A percentile compares a stretch with the other conserved stretches of the same genome.
These are phyloP conservation scores for Hyaloperonospora brassicae DNA, from an alignment of 352 stramenopile species.

Conservation along the genomic window DNA sequence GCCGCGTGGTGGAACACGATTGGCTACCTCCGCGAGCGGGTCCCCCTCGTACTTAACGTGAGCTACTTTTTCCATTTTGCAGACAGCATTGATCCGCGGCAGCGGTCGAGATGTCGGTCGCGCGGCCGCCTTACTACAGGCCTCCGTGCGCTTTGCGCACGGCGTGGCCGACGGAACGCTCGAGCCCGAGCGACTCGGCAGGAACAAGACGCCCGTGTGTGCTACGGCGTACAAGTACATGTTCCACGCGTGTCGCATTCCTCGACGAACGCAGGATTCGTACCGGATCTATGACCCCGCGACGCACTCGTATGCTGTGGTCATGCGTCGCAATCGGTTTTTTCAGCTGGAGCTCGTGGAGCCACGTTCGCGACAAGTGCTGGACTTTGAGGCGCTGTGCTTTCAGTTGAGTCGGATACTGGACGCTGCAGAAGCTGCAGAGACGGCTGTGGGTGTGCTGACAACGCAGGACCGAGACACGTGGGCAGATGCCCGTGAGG, in stretches of 20 bases:
- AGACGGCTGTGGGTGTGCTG: conserved; percentile 56
- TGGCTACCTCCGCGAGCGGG: conserved; percentile 68
- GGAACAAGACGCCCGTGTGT: conserved; percentile 87
- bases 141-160: conserved; percentile 85
- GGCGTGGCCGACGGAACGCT: conserved; percentile 79
- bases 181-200: conserved; percentile 83
- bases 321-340: conserved; percentile 82
- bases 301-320: conserved; percentile 79
- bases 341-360: conserved; percentile 58
- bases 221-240: conserved; percentile 91
- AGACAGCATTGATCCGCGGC: conserved; percentile 46
- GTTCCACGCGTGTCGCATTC: conserved; percentile 94
- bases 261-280: conserved; percentile 56
- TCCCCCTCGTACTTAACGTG: conserved; percentile 83
- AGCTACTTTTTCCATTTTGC: conserved; percentile 88
- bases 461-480: conserved; percentile 60
- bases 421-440: conserved; percentile 35
- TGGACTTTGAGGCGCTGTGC: conserved; percentile 54
- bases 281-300: conserved; percentile 88
- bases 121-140: conserved; percentile 79
- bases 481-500: conserved; percentile 72
- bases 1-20: conserved; percentile 77
- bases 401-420: conserved; percentile 50
- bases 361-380: conserved; percentile 19
- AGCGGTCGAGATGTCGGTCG: conserved; percentile 57